Conservation (phyloP, 2,329 filamentous ascomycete species). For the Arthrocladium fulminans region DNA sequence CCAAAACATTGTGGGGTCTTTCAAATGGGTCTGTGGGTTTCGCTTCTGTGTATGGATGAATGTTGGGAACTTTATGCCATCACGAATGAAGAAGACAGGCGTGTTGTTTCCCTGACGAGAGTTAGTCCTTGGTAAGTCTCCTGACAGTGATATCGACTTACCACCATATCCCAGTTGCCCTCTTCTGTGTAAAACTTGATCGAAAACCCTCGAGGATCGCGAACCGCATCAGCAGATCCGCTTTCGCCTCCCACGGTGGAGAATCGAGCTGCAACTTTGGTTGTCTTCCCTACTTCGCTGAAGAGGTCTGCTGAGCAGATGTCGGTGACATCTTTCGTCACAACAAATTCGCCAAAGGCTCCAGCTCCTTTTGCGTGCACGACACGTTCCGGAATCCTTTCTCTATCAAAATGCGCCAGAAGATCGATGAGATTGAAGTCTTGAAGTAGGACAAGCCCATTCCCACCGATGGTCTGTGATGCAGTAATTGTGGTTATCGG, state of each 20-base stretch:
- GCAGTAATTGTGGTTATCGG: no score
- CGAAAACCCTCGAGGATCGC: slow-evolving; percentile 42
- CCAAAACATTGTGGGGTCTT: slow-evolving; percentile 41
- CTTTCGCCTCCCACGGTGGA: slow-evolving; percentile 38
- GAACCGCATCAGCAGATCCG: slow-evolving; percentile 38
- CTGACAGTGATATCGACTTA: no score
- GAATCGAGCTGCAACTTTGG: slow-evolving; percentile 37
- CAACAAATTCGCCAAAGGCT: slow-evolving; percentile 25
- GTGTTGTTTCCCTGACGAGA: slow-evolving; percentile 39
- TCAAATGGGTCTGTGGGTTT: slow-evolving; percentile 41
- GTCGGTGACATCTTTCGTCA: slow-evolving; percentile 20
- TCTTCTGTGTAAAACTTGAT: slow-evolving; percentile 44
- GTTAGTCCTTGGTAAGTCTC: no score
- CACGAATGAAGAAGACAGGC: slow-evolving; percentile 43
- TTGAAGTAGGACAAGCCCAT: no score
- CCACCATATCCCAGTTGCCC: slow-evolving; percentile 43
- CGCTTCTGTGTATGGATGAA: slow-evolving; percentile 42
- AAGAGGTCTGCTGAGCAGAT: slow-evolving; percentile 32
- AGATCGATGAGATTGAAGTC: no score
- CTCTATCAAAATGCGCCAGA: background rate
- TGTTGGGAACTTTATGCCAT: slow-evolving; percentile 40
- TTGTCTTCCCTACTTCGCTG: slow-evolving; percentile 33
- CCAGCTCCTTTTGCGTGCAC: slow-evolving; percentile 17
- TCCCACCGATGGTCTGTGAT: no score
- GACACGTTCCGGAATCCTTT: background rate